Base-by-base conservation (phyloP, 371 early-diverging fungal species). In the Saksenaea oblongispora region DNA sequence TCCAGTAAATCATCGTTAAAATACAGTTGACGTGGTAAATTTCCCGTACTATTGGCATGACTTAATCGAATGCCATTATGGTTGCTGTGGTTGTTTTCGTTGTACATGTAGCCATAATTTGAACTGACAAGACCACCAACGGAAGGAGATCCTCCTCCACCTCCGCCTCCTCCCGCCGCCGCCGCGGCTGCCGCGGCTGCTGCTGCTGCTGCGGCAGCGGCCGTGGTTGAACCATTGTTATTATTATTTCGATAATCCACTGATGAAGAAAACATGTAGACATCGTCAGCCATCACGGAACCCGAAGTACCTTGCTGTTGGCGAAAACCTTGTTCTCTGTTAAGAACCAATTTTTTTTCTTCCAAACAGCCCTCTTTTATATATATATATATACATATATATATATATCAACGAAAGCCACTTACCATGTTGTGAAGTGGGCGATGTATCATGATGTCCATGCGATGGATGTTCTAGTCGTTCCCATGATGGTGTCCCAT, bases 381-480 rank as follows among this genome's bases (percentile, higher is more conserved):
- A n/a, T n/a, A n/a, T n/a, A n/a, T n/a, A n/a, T n/a, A n/a, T n/a
- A n/a, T n/a, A n/a, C n/a, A n/a, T n/a, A n/a, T n/a, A n/a, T n/a
- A n/a, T n/a, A n/a, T n/a, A n/a, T n/a, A n/a, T n/a, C n/a, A n/a
- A n/a, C n/a, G n/a, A n/a, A n/a, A n/a, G n/a, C n/a, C n/a, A 10
- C 22, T 47, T 47, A 47, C 51, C 22, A 7, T 47, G 51, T 22
- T 47, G 51, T 2, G 51, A 22, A 22, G 51, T 22, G 8, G 51
- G 51, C 22, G 51, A 47, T 22, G 51, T 47, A 47, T 47, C 51
- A 18, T 47, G 51, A 47, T 47, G 51, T 22, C 51, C 51, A 47
- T 47, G 51, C 10, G 51, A 47, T 5, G 18, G 9, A 22, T 47
- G 51, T 17, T 47, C 51, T 22, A 47, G 22, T 10, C 51, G 51